phyloP scores from a whole-genome alignment of 768 basidiomycete species.

The Tylopilus vinaceipallidus region DNA sequence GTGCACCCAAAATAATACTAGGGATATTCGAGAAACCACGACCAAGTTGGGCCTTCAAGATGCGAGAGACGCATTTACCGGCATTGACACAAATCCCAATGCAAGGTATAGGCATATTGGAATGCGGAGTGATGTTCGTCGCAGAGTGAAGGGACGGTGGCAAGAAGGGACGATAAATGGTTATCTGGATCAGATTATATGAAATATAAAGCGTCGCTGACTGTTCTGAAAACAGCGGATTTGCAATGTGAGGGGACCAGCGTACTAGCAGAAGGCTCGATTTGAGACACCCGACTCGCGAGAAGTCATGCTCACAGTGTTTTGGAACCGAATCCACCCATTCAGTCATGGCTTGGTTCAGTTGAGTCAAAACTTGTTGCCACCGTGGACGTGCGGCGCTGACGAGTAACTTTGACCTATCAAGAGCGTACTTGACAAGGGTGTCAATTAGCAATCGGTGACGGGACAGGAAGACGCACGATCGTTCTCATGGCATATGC shows the following conservation, averaged over 20 bases:
- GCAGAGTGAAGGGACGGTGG: constrained; percentile 36
- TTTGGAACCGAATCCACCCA: constrained; percentile 72
- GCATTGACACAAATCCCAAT: constrained; percentile 59
- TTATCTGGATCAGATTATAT: constrained; percentile 63
- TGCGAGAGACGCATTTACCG: constrained; percentile 56
- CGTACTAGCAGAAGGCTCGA: constrained; percentile 37
- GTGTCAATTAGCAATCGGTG: neutral
- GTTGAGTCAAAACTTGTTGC: constrained; percentile 60
- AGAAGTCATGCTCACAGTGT: constrained; percentile 46
- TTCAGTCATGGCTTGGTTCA: constrained; percentile 67
- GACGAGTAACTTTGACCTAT: constrained; percentile 56
- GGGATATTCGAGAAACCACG: constrained; percentile 45
- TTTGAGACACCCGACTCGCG: neutral
- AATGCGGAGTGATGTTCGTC: constrained; percentile 22
- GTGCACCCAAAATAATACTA: constrained; percentile 43
- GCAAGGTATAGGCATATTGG: constrained; percentile 45
- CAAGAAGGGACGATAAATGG: constrained; percentile 71
- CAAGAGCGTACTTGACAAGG: constrained; percentile 57
- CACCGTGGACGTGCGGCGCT: constrained; percentile 53
- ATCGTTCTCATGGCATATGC: constrained; percentile 69
- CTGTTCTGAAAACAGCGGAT: constrained; percentile 51
- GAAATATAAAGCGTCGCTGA: constrained; percentile 54
- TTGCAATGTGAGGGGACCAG: constrained; percentile 55
- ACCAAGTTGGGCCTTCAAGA: constrained; percentile 51
- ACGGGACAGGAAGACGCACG: constrained; percentile 38